Conservation (phyloP, 2,329 filamentous ascomycete genomes). For the Delphinella strobiligena region DNA sequence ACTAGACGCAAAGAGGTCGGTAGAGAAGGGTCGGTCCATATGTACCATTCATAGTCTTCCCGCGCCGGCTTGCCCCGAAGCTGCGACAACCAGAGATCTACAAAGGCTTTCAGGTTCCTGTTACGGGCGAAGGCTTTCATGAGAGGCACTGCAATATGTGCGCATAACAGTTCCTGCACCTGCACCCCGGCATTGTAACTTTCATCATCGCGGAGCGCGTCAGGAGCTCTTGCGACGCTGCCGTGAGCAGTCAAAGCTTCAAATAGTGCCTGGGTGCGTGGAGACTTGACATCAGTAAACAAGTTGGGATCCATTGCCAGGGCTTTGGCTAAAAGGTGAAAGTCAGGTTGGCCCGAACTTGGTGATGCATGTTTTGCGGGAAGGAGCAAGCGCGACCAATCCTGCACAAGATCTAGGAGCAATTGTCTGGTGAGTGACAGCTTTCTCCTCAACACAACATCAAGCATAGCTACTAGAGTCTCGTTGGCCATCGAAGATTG, state of each 20-base stretch:
- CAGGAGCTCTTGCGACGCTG: neutral
- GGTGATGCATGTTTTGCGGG: too few species aligned
- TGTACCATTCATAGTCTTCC: slow-evolving; percentile 1
- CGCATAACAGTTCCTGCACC: slow-evolving; percentile 1
- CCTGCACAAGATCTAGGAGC: slow-evolving; percentile 10
- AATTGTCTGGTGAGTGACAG: slow-evolving; percentile 7
- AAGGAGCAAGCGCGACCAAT: slow-evolving; percentile 7
- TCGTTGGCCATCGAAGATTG: slow-evolving; percentile 10
- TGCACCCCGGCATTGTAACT: too few species aligned
- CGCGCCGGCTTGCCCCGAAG: slow-evolving; percentile 8
- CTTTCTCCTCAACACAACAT: slow-evolving; percentile 8
- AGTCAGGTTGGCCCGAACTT: slow-evolving; percentile 18
- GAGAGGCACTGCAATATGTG: slow-evolving; percentile 16
- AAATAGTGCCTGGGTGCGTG: slow-evolving; percentile 8
- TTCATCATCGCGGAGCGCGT: neutral
- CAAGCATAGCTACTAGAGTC: slow-evolving; percentile 15
- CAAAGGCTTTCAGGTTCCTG: slow-evolving; percentile 16
- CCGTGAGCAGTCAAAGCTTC: neutral
- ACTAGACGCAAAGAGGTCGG: slow-evolving; percentile 11
- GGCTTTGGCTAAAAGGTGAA: slow-evolving; percentile 30
- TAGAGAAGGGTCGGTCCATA: slow-evolving; percentile 15
- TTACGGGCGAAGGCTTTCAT: slow-evolving; percentile 19
- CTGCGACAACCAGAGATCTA: slow-evolving; percentile 18
- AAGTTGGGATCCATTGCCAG: slow-evolving; percentile 34
- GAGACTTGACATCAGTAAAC: slow-evolving; percentile 22